A percentile compares a stretch with the other conserved stretches of the same genome.
Evolutionary conservation across 73 alveolate genomes (phyloP).

Genomic region (Paramecium sexaurelia): DNA sequence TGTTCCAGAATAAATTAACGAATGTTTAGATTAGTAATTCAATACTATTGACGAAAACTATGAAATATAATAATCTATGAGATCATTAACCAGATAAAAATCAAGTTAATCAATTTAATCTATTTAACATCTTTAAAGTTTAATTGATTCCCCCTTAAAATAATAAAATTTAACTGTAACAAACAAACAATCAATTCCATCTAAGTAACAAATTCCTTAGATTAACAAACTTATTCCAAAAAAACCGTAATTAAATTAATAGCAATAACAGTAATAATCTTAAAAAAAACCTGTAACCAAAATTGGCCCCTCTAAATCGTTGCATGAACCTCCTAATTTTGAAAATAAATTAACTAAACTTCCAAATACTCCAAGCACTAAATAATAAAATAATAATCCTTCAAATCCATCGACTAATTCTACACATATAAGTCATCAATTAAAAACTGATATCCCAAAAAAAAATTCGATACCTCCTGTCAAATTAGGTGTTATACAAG

Average conservation of each 20-base stretch:
- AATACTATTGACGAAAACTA: background rate
- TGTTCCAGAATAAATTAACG: background rate
- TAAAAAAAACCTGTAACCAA: background rate
- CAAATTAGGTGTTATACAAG: background rate
- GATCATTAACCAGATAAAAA: conserved; percentile 50
- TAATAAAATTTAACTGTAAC: background rate
- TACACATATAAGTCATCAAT: background rate
- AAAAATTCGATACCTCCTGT: background rate
- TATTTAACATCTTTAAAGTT: background rate
- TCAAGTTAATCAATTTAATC: conserved; percentile 28
- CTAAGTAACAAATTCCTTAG: background rate
- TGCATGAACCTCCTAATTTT: conserved; percentile 33
- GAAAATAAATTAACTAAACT: background rate
- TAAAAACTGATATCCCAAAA: conserved; percentile 5
- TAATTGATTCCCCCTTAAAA: background rate
- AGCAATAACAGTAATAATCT: background rate
- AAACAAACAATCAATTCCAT: background rate
- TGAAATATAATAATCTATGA: conserved; percentile 15
- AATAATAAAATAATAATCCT: background rate
- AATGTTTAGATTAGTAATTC: background rate
- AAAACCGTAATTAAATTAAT: background rate
- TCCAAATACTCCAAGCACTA: conserved; percentile 8
- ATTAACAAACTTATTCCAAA: background rate
- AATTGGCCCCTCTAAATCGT: conserved; percentile 1
- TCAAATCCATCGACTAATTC: background rate